Conservation (phyloP, 2,329 filamentous ascomycete genomes). For the Cytospora paraplurivora region DNA sequence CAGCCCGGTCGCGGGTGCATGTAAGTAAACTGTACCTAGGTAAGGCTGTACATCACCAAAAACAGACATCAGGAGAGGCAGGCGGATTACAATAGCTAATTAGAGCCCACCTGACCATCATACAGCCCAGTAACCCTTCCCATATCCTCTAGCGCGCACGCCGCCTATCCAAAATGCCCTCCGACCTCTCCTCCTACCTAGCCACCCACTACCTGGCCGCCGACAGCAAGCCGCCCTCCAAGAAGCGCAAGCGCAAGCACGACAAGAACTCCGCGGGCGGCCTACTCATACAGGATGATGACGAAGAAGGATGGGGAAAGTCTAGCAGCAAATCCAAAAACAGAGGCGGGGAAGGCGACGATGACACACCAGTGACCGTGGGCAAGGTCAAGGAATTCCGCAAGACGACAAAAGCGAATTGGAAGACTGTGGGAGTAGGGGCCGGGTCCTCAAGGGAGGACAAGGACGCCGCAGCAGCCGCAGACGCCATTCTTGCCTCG, state of each 20-base stretch:
- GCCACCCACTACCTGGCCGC: slow-evolving; percentile 83
- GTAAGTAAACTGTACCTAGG: background rate
- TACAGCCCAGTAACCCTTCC: background rate
- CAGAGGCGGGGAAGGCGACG: slow-evolving; percentile 53
- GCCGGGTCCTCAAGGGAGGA: slow-evolving; percentile 38
- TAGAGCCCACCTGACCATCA: background rate
- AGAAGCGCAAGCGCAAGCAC: slow-evolving; percentile 67
- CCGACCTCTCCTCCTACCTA: slow-evolving; percentile 78
- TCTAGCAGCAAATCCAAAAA: slow-evolving; percentile 41
- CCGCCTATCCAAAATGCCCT: slow-evolving; percentile 46
- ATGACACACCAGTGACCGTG: slow-evolving; percentile 52
- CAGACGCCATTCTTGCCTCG: slow-evolving; percentile 76
- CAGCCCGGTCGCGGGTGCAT: background rate
- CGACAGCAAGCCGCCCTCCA: slow-evolving; percentile 55
- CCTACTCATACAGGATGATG: slow-evolving; percentile 66
- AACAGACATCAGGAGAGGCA: background rate
- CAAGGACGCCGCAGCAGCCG: slow-evolving; percentile 60
- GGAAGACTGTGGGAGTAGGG: slow-evolving; percentile 68
- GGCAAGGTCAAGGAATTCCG: slow-evolving; percentile 65
- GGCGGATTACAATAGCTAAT: background rate
- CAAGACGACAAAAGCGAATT: slow-evolving; percentile 74
- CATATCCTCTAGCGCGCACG: background rate
- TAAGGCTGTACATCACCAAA: background rate
- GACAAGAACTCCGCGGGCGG: slow-evolving; percentile 41
- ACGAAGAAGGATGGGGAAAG: slow-evolving; percentile 56